Conservation (phyloP, 2,329 filamentous ascomycete genomes). For the Rhytidhysteron rufulum region DNA sequence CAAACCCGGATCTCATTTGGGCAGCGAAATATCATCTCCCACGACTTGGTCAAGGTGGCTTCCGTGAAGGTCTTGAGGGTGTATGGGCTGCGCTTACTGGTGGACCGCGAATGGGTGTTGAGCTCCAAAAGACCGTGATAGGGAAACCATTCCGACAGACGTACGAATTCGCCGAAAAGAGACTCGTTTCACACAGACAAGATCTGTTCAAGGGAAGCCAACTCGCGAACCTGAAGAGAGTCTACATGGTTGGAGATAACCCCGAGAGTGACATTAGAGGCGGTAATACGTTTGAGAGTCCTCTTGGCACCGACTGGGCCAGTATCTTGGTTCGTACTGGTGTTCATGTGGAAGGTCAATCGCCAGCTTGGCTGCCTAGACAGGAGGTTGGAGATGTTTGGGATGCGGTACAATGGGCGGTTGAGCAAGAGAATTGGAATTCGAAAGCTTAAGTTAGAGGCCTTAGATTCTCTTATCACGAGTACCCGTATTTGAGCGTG, state of each 20-base stretch:
- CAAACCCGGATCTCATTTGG: constrained; percentile 88
- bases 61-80: constrained; percentile 75
- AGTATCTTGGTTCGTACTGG: constrained; percentile 77
- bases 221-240: constrained; percentile 52
- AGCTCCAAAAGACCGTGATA: constrained; percentile 63
- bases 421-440: constrained; percentile 49
- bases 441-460: neutral
- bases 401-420: constrained; percentile 72
- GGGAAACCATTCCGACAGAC: constrained; percentile 79
- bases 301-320: constrained; percentile 67
- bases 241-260: constrained; percentile 85
- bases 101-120: constrained; percentile 48
- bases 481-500: neutral
- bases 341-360: constrained; percentile 59
- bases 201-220: constrained; percentile 38
- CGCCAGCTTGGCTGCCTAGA: constrained; percentile 59
- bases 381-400: constrained; percentile 70
- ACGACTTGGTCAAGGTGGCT: constrained; percentile 86
- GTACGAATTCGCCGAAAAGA: constrained; percentile 78
- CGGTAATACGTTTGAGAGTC: constrained; percentile 70
- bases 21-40: constrained; percentile 79
- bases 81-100: constrained; percentile 72
- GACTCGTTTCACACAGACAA: constrained; percentile 60
- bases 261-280: constrained; percentile 85
- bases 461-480: neutral